Evolutionary conservation across 257 asterid genomes (phyloP).

Genomic region (Solanum pinnatisectum): DNA sequence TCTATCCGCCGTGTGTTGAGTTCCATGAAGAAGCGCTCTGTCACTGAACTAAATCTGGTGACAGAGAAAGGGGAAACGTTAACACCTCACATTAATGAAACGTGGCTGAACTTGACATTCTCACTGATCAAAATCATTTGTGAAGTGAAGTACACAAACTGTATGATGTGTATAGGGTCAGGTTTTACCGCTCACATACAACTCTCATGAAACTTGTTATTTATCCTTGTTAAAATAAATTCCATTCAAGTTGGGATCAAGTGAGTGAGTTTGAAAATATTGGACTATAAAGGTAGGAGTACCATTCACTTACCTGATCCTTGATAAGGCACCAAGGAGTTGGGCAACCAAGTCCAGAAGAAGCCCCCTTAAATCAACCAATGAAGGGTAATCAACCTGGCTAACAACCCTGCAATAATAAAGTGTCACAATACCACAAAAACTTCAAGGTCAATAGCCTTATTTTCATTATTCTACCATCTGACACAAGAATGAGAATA

Average conservation of each 20-base stretch:
- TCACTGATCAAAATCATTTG: neutral
- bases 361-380: constrained; percentile 97
- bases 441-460: neutral
- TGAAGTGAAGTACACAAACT: neutral
- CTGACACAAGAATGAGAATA: neutral
- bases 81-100: neutral
- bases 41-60: constrained; percentile 88
- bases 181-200: neutral
- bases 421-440: constrained; percentile 1
- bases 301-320: constrained; percentile 58
- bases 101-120: neutral
- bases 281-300: neutral
- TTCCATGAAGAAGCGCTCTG: constrained; percentile 99
- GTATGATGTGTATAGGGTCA: neutral
- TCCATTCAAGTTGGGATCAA: neutral
- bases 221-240: neutral
- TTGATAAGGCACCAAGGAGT: constrained; percentile 95
- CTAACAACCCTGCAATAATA: constrained; percentile 78
- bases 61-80: neutral
- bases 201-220: neutral
- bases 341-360: constrained; percentile 97
- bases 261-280: neutral
- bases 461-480: neutral
- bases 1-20: constrained; percentile 90
- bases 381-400: constrained; percentile 96